Evolutionary conservation across 495 filamentous ascomycete species (phyloP).

Genomic region (Hyaloscypha finlandica): DNA sequence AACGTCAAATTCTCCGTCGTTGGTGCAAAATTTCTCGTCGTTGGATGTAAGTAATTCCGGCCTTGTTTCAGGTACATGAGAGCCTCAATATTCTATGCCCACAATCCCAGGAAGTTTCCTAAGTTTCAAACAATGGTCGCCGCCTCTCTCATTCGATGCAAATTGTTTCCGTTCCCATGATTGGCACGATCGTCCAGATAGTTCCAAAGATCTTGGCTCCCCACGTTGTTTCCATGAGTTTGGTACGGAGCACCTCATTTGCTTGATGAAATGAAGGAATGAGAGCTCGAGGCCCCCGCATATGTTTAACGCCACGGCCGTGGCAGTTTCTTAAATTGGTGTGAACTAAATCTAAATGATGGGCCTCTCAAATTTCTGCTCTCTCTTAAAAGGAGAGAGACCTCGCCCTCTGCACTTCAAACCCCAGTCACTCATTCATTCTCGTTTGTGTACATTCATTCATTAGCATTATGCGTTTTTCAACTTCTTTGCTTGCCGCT

Average conservation of each 20-base stretch:
- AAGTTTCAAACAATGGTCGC: conserved; percentile 2
- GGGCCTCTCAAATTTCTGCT: conserved; percentile 1
- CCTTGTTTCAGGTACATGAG: not conserved
- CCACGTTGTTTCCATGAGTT: conserved; percentile 1
- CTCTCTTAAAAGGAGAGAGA: not conserved
- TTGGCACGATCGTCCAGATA: not conserved
- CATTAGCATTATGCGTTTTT: conserved; percentile 23
- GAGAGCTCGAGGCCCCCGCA: not conserved
- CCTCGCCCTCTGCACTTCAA: not conserved
- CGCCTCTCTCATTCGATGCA: conserved; percentile 10
- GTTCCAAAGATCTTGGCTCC: not conserved
- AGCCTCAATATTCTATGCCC: conserved; percentile 4
- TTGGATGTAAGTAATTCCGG: not conserved
- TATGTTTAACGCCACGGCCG: not conserved
- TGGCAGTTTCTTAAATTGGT: not conserved
- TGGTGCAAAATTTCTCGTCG: not conserved
- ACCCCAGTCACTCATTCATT: conserved; percentile 10
- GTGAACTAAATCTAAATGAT: not conserved
- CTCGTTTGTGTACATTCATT: conserved; percentile 9
- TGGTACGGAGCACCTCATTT: not conserved
- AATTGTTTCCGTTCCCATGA: conserved; percentile 4
- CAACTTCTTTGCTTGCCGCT: conserved; percentile 20
- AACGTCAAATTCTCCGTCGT: not conserved
- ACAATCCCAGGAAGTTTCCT: conserved; percentile 3
- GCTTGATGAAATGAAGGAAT: not conserved